Evolutionary conservation across 2,329 filamentous ascomycete species (phyloP), one percentile per base, ranked within the genome.

Genomic region (Fusarium zealandicum): DNA sequence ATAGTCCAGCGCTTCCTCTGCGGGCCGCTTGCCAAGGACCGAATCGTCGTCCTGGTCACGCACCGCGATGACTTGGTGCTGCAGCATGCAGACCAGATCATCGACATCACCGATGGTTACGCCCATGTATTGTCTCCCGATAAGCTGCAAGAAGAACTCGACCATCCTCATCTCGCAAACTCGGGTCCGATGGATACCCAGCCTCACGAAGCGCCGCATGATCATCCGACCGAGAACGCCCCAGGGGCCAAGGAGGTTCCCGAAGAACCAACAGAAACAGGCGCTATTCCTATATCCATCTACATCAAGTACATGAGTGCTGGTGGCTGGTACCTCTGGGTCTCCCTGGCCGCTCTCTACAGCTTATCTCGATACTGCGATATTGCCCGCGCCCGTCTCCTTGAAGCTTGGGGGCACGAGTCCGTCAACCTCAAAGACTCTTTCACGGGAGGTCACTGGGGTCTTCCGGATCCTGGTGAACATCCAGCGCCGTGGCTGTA

Each of bases 291-390:
- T 64, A 76, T 85, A 10, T 81, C 81, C 6, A 87, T 96, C 0
- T 96, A 96, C 69, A 92, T 90, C 86, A 85, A 87, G 59, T 96
- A 96, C 63, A 86, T 96, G 74, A 89, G 86, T 71, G 90, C 92
- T 5, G 92, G 92, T 2, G 88, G 85, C 11, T 78, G 93, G 37
- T 79, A 78, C 50, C 91, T 87, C 78, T 96, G 92, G 92, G 70
- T 75, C 3, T 65, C 85, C 2, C 79, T 93, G 3, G 76, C 93
- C 3, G 28, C 84, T 1, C 76, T 87, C 11, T 84, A 93, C 54
- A 72, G 82, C 6, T 33, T 86, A 0, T 90, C 86, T 64, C 86
- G 92, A 6, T 67, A 86, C 11, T 75, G 84, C 14, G 82, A 87
- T 31, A 78, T 96, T 32, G 81, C 80, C 1, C 84, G 91, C 66